Base-by-base conservation (phyloP, 2,329 filamentous ascomycete genomes). In the Botryotinia calthae region DNA sequence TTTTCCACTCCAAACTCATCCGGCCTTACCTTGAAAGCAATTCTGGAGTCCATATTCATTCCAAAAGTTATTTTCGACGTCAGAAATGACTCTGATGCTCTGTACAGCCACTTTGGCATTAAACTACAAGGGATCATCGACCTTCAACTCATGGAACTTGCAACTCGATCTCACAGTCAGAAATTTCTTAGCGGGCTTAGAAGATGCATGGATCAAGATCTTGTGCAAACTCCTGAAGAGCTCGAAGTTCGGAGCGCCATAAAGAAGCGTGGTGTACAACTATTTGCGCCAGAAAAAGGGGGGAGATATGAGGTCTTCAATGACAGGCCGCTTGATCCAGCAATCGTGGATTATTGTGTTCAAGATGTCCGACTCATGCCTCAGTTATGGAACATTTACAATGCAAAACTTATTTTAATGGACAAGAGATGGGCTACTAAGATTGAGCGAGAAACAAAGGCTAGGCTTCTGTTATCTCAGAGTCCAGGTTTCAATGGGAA, bases 21-120 rank as follows among this genome's bases (percentile, higher is more conserved):
- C 16, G 48, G 59, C 14, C 18, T 54, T 2, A 76, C 79, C 7
- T 73, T 85, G 1, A 83, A 84, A 74, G 62, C 65, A 0, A 82
- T 89, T 16, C 78, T 89, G 1, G 84, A 89, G 78, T 83, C 81
- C 0, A 10, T 74, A 0, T 14, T 64, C 0, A 84, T 86, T 25
- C 79, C 80, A 0, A 89, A 90, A 75, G 84, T 86, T 44, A 83
- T 90, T 73, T 90, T 89, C 76, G 88, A 90, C 73, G 82, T 90
- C 25, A 85, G 87, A 3, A 87, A 86, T 74, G 87, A 89, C 76
- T 87, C 88, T 0, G 85, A 89, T 75, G 87, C 87, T 0, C 79
- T 90, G 0, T 87, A 82, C 76, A 77, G 61, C 62, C 84, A 83
- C 48, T 88, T 81, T 74, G 58, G 77, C 0, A 81, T 90, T 74